Conservation (phyloP, 2,329 filamentous ascomycete species). For the Ophiostoma piceae region DNA sequence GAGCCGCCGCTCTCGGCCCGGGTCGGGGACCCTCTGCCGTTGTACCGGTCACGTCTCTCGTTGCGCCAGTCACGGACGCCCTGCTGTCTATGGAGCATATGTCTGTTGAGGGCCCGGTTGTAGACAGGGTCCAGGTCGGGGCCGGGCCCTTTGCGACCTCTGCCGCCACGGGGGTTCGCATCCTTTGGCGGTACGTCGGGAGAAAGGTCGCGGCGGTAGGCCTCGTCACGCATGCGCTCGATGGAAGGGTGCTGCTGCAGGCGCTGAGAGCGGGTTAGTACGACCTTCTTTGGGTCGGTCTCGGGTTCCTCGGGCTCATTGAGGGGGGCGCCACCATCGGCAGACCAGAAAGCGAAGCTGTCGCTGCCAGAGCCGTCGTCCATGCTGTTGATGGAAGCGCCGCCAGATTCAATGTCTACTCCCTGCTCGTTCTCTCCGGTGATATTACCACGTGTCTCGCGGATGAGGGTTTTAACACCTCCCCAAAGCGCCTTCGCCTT, state of each 20-base stretch:
- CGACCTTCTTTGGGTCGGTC: not conserved
- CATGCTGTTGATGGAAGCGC: not conserved
- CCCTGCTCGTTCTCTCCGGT: not conserved
- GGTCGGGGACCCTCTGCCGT: not conserved
- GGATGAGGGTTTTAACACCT: not conserved
- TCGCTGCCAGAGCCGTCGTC: not conserved
- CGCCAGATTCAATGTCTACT: not conserved
- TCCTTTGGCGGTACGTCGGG: not conserved
- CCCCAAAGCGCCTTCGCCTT: not conserved
- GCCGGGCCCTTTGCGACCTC: not conserved
- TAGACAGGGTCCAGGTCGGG: not conserved
- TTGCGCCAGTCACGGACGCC: not conserved
- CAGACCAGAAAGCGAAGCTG: not conserved
- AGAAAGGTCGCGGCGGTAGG: not conserved
- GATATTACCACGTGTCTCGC: not conserved
- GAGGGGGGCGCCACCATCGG: not conserved
- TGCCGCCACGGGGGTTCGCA: not conserved
- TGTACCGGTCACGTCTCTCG: not conserved
- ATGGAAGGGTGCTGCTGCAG: not conserved
- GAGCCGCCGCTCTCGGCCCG: not conserved
- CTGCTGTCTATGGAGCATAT: not conserved
- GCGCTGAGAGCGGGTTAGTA: not conserved
- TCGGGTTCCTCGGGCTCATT: not conserved
- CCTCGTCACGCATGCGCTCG: not conserved
- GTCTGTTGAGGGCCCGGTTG: not conserved